Percentiles rank a stretch among this genome's conserved stretches.
Evolutionary conservation across 805 yeast genomes (phyloP).

Genomic region (Blastobotrys muscicola): DNA sequence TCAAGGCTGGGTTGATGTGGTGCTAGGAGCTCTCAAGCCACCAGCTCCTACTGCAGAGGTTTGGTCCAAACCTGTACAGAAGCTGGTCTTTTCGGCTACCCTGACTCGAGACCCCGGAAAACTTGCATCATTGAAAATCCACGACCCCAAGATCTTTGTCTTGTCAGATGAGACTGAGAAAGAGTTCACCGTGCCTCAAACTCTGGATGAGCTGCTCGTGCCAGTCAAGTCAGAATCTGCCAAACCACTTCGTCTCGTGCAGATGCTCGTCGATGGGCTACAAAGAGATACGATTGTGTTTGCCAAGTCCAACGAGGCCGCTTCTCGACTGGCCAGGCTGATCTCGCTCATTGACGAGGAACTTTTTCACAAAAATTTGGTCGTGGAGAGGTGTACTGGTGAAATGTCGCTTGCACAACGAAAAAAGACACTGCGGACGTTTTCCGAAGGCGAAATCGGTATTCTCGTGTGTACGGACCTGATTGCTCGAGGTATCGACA

Average conservation of each 20-base stretch:
- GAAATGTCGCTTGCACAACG: constrained; percentile 37
- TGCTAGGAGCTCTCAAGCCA: constrained; percentile 16
- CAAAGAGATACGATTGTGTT: constrained; percentile 45
- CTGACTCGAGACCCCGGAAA: constrained; percentile 89
- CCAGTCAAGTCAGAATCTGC: constrained; percentile 24
- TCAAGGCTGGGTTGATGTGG: constrained; percentile 77
- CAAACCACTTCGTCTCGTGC: constrained; percentile 69
- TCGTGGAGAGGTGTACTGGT: constrained; percentile 29
- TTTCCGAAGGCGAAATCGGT: constrained; percentile 43
- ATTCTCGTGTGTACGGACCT: constrained; percentile 72
- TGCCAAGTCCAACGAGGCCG: constrained; percentile 74
- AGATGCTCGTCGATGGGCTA: constrained; percentile 36
- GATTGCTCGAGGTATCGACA: constrained; percentile 92
- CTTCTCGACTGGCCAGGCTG: constrained; percentile 67
- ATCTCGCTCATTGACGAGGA: constrained; percentile 34
- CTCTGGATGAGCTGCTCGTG: constrained; percentile 29
- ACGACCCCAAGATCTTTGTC: constrained; percentile 62
- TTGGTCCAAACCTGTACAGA: constrained; percentile 39
- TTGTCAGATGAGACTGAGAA: constrained; percentile 46
- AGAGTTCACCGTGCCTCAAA: constrained; percentile 31
- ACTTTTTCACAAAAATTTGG: constrained; percentile 13
- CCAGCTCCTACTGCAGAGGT: constrained; percentile 2
- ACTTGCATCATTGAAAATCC: constrained; percentile 58
- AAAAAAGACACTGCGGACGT: constrained; percentile 47
- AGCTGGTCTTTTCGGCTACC: constrained; percentile 86